These are phyloP conservation scores for Rosa persica DNA, from an alignment of 306 rosid genomes.

Conservation along the genomic window DNA sequence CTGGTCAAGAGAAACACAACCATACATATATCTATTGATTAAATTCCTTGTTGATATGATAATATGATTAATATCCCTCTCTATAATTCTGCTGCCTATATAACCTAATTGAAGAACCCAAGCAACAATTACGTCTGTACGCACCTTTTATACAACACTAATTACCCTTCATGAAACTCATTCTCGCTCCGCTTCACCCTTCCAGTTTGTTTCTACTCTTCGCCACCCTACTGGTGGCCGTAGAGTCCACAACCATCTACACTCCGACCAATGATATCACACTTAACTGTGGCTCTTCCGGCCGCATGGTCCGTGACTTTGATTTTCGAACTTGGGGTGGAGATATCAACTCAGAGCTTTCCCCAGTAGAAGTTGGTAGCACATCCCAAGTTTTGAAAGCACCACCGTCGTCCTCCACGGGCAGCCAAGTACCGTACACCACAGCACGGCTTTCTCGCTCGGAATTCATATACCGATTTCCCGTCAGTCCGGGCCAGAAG, in stretches of 20 bases:
- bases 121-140: no score
- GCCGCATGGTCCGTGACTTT: background rate
- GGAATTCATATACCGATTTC: slow-evolving; percentile 1
- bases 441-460: slow-evolving; percentile 7
- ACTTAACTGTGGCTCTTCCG: slow-evolving; percentile 19
- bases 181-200: background rate
- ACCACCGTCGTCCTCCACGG: background rate
- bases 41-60: no score
- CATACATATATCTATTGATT: no score
- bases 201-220: background rate
- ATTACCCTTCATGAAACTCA: background rate
- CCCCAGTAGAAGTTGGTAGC: background rate
- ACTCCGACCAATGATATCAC: background rate
- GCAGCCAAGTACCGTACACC: background rate
- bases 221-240: background rate
- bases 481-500: slow-evolving; percentile 17
- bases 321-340: background rate
- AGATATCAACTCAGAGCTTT: background rate
- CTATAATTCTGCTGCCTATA: no score
- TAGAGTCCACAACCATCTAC: background rate
- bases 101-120: no score
- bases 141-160: background rate
- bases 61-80: no score
- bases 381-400: background rate
- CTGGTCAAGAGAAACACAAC: no score